Base-by-base conservation (phyloP, 140 eudicot genomes). In the Senecio squalidus region DNA sequence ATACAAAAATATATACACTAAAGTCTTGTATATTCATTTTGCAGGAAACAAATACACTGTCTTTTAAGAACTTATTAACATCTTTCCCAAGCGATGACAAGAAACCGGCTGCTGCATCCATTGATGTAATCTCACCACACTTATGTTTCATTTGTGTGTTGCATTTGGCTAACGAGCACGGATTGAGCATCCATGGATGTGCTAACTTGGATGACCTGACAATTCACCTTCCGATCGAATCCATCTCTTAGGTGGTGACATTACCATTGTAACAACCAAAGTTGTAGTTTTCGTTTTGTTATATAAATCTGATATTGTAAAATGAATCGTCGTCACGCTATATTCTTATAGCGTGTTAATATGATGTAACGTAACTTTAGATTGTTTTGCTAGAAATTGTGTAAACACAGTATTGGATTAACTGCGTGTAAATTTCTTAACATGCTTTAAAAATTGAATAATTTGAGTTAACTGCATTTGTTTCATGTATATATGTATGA, bases 161-260 rank as follows among this genome's bases (percentile, higher is more conserved):
- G 64, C 98, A 91, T 84, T 64, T 86, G 33, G 98, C 98, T 14
- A 91, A 91, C 30, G 98, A 91, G 72, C 98, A 86, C 24, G 98
- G 96, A 25, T 60, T 91, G 73, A 53, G 70, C 54, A 86, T 91
- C 26, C 74, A 71, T 11, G 96, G 94, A 15, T 72, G 69, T 55
- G 60, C 72, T 2, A 43, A 45, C 57, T 52, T 86, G 85, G 95
- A 91, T 40, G 98, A 91, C 61, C 87, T 91, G 43, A 72, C 59
- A 13, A 74, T 90, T 49, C 72, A 82, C 34, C 62, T 89, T 55
- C 79, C 87, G 18, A 1, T 15, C 5, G 58, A 51, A 51, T 50
- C 4, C 4, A 13, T 8, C 8, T 64, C 9, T 18, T 13, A 28
- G 17, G 13, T 20, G 55, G 15, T 25, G 41, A 1, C 20, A 67